Evolutionary conservation across 257 asterid genomes (phyloP), one percentile per base, ranked within the genome.

Genomic region (Perilla frutescens): DNA sequence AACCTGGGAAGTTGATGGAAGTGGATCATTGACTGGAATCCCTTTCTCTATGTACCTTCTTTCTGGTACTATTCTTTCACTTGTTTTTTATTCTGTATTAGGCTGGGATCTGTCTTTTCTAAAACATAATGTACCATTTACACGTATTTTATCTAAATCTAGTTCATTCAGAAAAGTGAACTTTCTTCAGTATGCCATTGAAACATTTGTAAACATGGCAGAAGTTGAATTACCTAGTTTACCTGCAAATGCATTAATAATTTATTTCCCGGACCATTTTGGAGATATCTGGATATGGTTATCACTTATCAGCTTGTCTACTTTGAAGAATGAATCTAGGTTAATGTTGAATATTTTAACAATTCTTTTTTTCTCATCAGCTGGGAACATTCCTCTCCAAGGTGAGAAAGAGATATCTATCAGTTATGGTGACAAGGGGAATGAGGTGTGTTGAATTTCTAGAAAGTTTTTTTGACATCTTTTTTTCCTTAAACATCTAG

Each of bases 371-470:
- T 66, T 77, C 72, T 57, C 76, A 76, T 70, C 83, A 87, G 97
- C 91, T 85, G 94, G 83, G 66, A 79, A 79, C 66, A 76, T 65
- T 80, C 58, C 74, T 45, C 81, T 70, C 54, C 72, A 83, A 63
- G 86, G 73, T 37, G 90, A 75, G 68, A 84, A 84, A 73, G 99
- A 94, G 87, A 86, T 91, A 82, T 80, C 93, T 70, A 94, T 94
- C 81, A 94, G 97, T 76, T 94, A 94, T 41, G 98, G 99, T 34
- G 76, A 84, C 91, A 95, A 95, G 87, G 99, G 99, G 66, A 91
- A 90, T 81, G 99, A 95, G 99, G 99, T 95, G 84, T 63, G 55
- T 31, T 59, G 57, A 41, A 70, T 59, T 73, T 66, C 39, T 41
- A 7, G 20, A 40, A 53, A 15, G 41, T 81, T 58, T 68, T 68